These are phyloP conservation scores for Mycena vulgaris DNA, from an alignment of 768 basidiomycete genomes.

Conservation along the genomic window DNA sequence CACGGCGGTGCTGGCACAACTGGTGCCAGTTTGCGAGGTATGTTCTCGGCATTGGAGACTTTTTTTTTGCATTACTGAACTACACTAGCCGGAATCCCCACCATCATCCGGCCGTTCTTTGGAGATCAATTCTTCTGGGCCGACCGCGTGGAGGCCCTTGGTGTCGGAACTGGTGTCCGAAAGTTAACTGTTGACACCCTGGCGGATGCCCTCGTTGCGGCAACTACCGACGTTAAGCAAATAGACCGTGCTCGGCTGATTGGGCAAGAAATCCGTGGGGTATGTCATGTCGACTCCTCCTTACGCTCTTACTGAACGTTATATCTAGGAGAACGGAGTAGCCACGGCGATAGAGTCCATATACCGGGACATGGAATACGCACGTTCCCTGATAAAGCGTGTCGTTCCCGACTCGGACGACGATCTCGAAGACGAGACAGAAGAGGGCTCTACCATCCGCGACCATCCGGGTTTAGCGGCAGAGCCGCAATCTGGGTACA, in stretches of 20 bases:
- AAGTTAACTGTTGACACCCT: constrained; percentile 88
- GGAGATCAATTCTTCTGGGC: constrained; percentile 99
- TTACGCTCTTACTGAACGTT: constrained; percentile 12
- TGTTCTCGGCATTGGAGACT: constrained; percentile 34
- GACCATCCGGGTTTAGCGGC: constrained; percentile 46
- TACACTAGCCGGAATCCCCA: constrained; percentile 87
- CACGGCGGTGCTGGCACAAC: constrained; percentile 98
- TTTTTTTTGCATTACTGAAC: not conserved
- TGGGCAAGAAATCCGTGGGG: constrained; percentile 90
- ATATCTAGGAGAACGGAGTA: constrained; percentile 92
- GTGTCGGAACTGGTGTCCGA: constrained; percentile 89
- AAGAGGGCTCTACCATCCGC: constrained; percentile 58
- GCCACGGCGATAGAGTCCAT: constrained; percentile 94
- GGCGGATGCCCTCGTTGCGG: constrained; percentile 82
- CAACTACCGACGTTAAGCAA: constrained; percentile 92
- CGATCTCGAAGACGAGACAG: constrained; percentile 50
- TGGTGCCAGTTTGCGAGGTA: constrained; percentile 93
- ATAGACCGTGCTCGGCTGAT: constrained; percentile 87
- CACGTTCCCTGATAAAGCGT: constrained; percentile 87
- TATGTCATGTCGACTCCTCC: constrained; percentile 54
- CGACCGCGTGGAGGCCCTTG: constrained; percentile 96
- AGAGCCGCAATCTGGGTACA: constrained; percentile 64
- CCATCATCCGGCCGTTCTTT: constrained; percentile 97
- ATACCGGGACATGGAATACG: constrained; percentile 97
- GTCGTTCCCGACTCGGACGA: constrained; percentile 48